phyloP scores from a whole-genome alignment of 179 eudicot species.

The Nepenthes alata region DNA sequence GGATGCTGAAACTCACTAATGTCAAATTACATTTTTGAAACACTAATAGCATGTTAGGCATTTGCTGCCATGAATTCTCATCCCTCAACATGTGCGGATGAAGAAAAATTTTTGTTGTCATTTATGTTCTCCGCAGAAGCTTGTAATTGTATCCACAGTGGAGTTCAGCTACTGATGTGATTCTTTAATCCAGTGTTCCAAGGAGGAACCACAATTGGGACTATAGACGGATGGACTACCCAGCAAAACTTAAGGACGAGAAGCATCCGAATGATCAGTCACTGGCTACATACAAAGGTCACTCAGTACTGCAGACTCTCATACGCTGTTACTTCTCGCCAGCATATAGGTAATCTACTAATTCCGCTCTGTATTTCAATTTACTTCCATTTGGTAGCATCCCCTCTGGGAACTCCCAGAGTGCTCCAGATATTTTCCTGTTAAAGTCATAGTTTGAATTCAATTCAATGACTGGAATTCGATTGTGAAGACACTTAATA shows the following conservation, averaged over 20 bases:
- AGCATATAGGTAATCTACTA: slow-evolving; percentile 33
- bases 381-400: background rate
- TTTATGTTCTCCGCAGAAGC: background rate
- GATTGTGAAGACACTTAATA: too few relatives aligned
- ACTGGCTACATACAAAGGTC: slow-evolving; percentile 65
- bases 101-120: background rate
- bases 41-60: too few relatives aligned
- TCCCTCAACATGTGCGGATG: too few relatives aligned
- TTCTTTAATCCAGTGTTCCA: slow-evolving; percentile 21
- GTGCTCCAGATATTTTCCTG: too few relatives aligned
- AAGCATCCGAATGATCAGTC: slow-evolving; percentile 60
- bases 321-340: slow-evolving; percentile 86
- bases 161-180: background rate
- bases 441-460: too few relatives aligned
- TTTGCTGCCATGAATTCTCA: too few relatives aligned
- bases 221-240: slow-evolving; percentile 78
- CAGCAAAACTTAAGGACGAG: slow-evolving; percentile 26
- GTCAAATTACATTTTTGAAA: too few relatives aligned
- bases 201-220: slow-evolving; percentile 48
- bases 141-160: background rate
- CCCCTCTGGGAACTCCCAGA: background rate
- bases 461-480: too few relatives aligned
- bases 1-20: too few relatives aligned
- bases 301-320: slow-evolving; percentile 67
- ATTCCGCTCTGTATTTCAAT: background rate